These are phyloP conservation scores for Lepidium didymum DNA, from an alignment of 345 rosid species.

Conservation along the genomic window DNA sequence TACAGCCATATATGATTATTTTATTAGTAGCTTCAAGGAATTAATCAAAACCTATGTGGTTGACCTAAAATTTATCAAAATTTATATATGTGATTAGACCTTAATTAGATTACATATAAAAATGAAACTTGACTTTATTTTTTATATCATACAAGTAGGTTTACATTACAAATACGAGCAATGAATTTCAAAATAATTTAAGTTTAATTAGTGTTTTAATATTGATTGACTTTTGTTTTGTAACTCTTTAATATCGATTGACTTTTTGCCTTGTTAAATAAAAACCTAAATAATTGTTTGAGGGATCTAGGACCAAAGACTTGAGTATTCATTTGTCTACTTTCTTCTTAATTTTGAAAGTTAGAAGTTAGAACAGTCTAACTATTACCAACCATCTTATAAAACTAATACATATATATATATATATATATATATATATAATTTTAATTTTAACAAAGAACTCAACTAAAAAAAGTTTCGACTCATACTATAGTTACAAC, in stretches of 20 bases:
- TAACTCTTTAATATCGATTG: slow-evolving; percentile 8
- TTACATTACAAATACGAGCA: background rate
- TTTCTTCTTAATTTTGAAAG: background rate
- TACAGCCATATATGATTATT: slow-evolving; percentile 18
- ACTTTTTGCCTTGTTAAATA: slow-evolving; percentile 7
- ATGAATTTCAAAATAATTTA: background rate
- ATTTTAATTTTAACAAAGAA: background rate
- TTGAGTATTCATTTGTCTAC: slow-evolving; percentile 10
- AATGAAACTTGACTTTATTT: slow-evolving; percentile 5
- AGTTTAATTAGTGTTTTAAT: background rate
- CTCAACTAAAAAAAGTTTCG: background rate
- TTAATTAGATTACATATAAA: background rate
- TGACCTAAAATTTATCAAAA: slow-evolving; percentile 4
- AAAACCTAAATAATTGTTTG: slow-evolving; percentile 1
- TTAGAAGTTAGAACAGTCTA: slow-evolving; percentile 4
- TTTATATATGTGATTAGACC: slow-evolving; percentile 3
- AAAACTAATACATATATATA: background rate
- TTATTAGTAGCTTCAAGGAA: slow-evolving; percentile 18
- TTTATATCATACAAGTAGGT: slow-evolving; percentile 1
- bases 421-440: too few relatives aligned
- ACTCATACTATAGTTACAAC: background rate
- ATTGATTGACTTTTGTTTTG: slow-evolving; percentile 23
- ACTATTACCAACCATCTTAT: slow-evolving; percentile 9
- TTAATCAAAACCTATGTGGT: slow-evolving; percentile 27
- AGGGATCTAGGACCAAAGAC: slow-evolving; percentile 18